Base-by-base conservation (phyloP, 768 basidiomycete genomes). In the Lepiota venenata region DNA sequence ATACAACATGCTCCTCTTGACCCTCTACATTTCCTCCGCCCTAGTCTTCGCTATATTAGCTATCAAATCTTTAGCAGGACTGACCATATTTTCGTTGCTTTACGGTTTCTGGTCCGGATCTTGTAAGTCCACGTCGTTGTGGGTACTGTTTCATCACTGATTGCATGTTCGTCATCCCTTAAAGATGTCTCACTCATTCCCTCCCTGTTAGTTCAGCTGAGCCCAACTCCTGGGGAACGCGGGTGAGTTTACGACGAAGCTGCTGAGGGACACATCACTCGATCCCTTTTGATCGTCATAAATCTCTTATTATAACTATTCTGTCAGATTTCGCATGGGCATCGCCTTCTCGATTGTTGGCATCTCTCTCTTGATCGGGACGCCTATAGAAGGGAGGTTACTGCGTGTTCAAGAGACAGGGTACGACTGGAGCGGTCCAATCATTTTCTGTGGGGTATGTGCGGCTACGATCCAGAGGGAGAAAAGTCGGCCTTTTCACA, bases 31-130 rank as follows among this genome's bases (percentile, higher is more conserved):
- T 16, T 74, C 75, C 21, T 74, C 75, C 2, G 67, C 66, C 6
- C 60, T 80, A 20, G 70, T 75, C 0, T 79, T 80, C 54, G 73
- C 72, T 6, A 74, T 82, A 69, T 68, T 82, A 21, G 74, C 67
- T 2, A 67, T 79, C 15, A 67, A 63, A 12, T 69, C 57, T 42
- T 68, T 70, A 12, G 61, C 64, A 1, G 74, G 76, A 14, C 65
- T 78, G 10, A 66, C 76, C 15, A 50, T 71, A 5, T 76, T 83
- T 58, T 73, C 72, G 2, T 57, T 79, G 1, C 61, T 80, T 25
- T 84, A 80, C 57, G 82, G 82, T 3, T 78, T 79, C 63, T 74
- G 75, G 66, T 79, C 78, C 45, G 81, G 81, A 11, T 74, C 76
- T 37, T 79, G 81, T 82, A 58, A 57, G 75, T 70, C 37, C 47